Conservation (phyloP, 108 stramenopile genomes). For the Skeletonema tropicum region DNA sequence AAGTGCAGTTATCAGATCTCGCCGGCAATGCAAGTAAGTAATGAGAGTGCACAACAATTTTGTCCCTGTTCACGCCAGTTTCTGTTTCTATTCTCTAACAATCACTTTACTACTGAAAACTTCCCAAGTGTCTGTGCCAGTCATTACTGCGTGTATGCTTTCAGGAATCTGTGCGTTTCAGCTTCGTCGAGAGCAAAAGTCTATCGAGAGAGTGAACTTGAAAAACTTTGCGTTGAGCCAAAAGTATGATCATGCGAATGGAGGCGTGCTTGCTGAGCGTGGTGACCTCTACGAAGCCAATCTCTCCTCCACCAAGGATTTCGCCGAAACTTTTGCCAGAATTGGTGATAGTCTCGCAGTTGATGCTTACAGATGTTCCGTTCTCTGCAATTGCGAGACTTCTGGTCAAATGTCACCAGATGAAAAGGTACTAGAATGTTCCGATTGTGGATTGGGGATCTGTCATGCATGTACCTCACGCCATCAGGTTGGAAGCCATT, state of each 20-base stretch:
- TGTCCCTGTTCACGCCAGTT: too few species aligned
- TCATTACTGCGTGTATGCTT: constrained; percentile 69
- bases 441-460: constrained; percentile 45
- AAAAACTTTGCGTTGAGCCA: constrained; percentile 33
- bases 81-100: too few species aligned
- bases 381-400: constrained; percentile 48
- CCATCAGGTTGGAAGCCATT: constrained; percentile 46
- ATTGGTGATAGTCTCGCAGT: constrained; percentile 23
- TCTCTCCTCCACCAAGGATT: constrained; percentile 12
- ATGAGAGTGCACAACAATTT: too few species aligned
- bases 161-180: constrained; percentile 58
- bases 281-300: constrained; percentile 36
- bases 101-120: too few species aligned
- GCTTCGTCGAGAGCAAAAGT: constrained; percentile 47
- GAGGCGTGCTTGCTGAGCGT: constrained; percentile 42
- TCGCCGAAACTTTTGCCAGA: constrained; percentile 17
- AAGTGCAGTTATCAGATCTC: constrained; percentile 76
- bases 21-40: constrained; percentile 82
- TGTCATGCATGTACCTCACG: constrained; percentile 42
- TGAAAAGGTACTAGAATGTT: constrained; percentile 45
- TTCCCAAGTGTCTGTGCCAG: constrained; percentile 55
- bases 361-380: constrained; percentile 33
- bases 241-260: constrained; percentile 49
- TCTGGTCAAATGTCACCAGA: constrained; percentile 46
- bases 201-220: constrained; percentile 20